A percentile compares a stretch with the other conserved stretches of the same genome.
Conservation (phyloP, 2,329 filamentous ascomycete genomes). For the Drechslerella stenobrocha region DNA sequence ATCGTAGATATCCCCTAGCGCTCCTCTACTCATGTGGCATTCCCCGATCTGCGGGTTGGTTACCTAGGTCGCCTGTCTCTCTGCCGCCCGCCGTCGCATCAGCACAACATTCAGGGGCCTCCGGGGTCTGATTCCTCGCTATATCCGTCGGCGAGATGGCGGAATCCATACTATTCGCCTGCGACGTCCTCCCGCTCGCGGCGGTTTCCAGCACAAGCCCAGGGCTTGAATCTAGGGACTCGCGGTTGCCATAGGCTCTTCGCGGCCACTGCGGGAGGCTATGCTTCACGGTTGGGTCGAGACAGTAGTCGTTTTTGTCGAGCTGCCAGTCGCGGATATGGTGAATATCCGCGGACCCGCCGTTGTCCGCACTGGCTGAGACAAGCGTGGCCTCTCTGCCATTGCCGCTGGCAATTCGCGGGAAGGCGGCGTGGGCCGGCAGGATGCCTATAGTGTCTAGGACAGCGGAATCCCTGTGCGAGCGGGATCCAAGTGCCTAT, state of each 20-base stretch:
- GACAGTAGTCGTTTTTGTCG: slow-evolving; percentile 43
- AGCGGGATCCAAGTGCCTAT: slow-evolving; percentile 24
- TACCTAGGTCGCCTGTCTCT: background rate
- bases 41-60: slow-evolving; percentile 11
- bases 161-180: slow-evolving; percentile 26
- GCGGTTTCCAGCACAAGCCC: slow-evolving; percentile 10
- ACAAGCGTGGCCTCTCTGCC: slow-evolving; percentile 25
- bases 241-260: slow-evolving; percentile 12
- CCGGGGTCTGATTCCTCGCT: slow-evolving; percentile 11
- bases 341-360: slow-evolving; percentile 25
- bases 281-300: slow-evolving; percentile 30
- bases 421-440: slow-evolving; percentile 30
- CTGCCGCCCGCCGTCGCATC: background rate
- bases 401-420: slow-evolving; percentile 14
- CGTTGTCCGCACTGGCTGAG: slow-evolving; percentile 17
- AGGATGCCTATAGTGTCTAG: slow-evolving; percentile 42
- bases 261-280: slow-evolving; percentile 26
- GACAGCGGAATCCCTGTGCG: slow-evolving; percentile 32
- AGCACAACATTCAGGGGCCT: slow-evolving; percentile 8
- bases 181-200: slow-evolving; percentile 23
- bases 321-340: slow-evolving; percentile 46
- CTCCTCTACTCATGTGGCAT: slow-evolving; percentile 40
- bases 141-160: slow-evolving; percentile 24
- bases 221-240: slow-evolving; percentile 23
- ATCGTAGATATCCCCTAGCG: slow-evolving; percentile 38